Base-by-base conservation (phyloP, 2,329 filamentous ascomycete genomes). In the Paraconiothyrium sp. region DNA sequence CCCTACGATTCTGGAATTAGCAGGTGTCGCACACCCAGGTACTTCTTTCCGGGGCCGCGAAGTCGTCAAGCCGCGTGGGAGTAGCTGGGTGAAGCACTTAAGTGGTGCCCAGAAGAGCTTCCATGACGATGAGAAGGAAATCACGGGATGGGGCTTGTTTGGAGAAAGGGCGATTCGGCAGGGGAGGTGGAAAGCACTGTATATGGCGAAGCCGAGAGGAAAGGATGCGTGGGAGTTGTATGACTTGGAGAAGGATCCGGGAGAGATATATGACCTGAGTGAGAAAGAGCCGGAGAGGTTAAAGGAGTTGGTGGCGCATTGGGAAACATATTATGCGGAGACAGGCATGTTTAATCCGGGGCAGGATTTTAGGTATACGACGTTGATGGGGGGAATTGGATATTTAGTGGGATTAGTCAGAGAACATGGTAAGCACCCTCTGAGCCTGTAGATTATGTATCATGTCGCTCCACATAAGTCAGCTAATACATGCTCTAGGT, bases 11-110 rank as follows among this genome's bases (percentile, higher is more conserved):
- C 1, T 20, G 20, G 20, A 20, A 1, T 20, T 80, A 2, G 77
- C 78, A 0, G 67, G 72, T 2, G 63, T 75, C 1, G 35, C 60
- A 30, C 76, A 78, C 57, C 78, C 78, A 13, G 73, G 64, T 4
- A 60, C 60, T 9, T 48, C 35, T 0, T 79, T 70, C 60, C 65
- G 67, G 39, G 74, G 75, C 4, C 64, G 72, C 20, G 20, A 20
- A 20, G 20, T 20, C 20, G 20, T 20, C 20, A 20, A 20, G 20
- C 20, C 20, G 20, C 20, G 20, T 20, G 20, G 20, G 20, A 20
- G 20, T 20, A 20, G 20, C 44, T 62, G 62, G 62, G 22, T 13
- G 16, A 4, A 32, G 10, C 51, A 59, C 48, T 41, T 59, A 5
- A 24, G 20, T 16, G 56, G 56, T 37, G 34, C n/a, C 16, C 35